phyloP scores from a whole-genome alignment of 257 asterid species.

The Nicotiana undulata region DNA sequence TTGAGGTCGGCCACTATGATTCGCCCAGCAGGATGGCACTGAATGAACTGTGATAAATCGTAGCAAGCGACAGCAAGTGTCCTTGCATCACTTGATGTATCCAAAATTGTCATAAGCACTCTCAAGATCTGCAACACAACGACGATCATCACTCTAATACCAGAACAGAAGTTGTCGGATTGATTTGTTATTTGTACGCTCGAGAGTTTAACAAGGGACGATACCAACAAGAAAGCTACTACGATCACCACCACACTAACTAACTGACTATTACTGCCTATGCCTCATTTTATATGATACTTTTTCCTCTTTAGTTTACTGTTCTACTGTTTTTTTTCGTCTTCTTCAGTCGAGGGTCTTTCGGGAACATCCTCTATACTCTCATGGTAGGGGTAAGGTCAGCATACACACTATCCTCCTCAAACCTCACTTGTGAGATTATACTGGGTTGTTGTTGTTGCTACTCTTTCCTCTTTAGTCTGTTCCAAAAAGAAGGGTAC shows the following conservation, averaged over 20 bases:
- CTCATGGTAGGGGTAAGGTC: too few relatives aligned
- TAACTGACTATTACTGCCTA: too few relatives aligned
- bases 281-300: too few relatives aligned
- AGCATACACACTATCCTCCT: too few relatives aligned
- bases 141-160: neutral
- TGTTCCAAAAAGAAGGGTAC: too few relatives aligned
- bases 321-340: too few relatives aligned
- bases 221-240: neutral
- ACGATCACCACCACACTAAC: neutral
- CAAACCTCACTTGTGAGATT: too few relatives aligned
- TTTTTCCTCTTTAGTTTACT: too few relatives aligned
- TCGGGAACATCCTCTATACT: too few relatives aligned
- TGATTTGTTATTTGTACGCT: neutral
- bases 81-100: slow-evolving; percentile 72
- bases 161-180: neutral
- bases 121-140: slow-evolving; percentile 59
- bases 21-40: slow-evolving; percentile 89
- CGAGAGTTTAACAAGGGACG: neutral
- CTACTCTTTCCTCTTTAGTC: too few relatives aligned
- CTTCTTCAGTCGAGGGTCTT: too few relatives aligned
- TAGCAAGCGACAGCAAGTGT: slow-evolving; percentile 89
- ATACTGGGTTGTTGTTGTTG: too few relatives aligned
- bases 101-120: slow-evolving; percentile 80
- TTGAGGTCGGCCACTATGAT: slow-evolving; percentile 76
- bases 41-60: slow-evolving; percentile 90